A percentile compares a stretch with the other conserved stretches of the same genome.
phyloP scores from a whole-genome alignment of 179 eudicot genomes.

The Silene vulgaris region DNA sequence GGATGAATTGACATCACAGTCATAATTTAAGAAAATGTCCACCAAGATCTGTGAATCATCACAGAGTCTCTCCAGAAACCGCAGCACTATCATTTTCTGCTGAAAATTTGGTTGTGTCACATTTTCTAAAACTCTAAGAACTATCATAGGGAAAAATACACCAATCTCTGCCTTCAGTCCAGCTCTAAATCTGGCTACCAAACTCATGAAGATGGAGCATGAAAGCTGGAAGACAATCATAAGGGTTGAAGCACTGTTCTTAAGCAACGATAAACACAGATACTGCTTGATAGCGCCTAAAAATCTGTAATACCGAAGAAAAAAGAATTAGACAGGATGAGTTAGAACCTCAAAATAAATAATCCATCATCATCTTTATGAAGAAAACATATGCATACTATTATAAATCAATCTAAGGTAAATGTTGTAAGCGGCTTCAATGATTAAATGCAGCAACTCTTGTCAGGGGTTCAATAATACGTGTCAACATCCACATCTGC shows the following conservation, averaged over 20 bases:
- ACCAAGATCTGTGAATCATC: conserved; percentile 93
- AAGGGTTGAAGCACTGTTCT: conserved; percentile 94
- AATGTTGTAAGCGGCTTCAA: neutral
- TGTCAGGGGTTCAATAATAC: too few relatives aligned
- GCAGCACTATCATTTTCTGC: conserved; percentile 94
- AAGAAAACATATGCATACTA: conserved; percentile 15
- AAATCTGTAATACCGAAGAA: conserved; percentile 50
- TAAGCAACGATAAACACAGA: conserved; percentile 84
- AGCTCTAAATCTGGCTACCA: conserved; percentile 94
- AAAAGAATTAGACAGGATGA: neutral
- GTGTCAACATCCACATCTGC: neutral
- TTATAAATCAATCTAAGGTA: neutral
- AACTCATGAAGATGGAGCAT: conserved; percentile 93
- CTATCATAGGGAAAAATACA: conserved; percentile 97
- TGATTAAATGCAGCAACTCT: neutral
- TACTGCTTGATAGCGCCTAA: conserved; percentile 97
- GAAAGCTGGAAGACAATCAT: conserved; percentile 99
- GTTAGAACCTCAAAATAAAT: neutral
- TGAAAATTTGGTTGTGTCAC: conserved; percentile 95
- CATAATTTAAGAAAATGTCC: conserved; percentile 93
- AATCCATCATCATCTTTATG: conserved; percentile 5
- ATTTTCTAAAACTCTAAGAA: conserved; percentile 92
- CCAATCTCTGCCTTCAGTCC: conserved; percentile 99
- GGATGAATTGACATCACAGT: conserved; percentile 96
- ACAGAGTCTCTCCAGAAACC: conserved; percentile 86